These are phyloP conservation scores for Chrysochromulina parva DNA, from an alignment of 78 protist species.

Conservation along the genomic window DNA sequence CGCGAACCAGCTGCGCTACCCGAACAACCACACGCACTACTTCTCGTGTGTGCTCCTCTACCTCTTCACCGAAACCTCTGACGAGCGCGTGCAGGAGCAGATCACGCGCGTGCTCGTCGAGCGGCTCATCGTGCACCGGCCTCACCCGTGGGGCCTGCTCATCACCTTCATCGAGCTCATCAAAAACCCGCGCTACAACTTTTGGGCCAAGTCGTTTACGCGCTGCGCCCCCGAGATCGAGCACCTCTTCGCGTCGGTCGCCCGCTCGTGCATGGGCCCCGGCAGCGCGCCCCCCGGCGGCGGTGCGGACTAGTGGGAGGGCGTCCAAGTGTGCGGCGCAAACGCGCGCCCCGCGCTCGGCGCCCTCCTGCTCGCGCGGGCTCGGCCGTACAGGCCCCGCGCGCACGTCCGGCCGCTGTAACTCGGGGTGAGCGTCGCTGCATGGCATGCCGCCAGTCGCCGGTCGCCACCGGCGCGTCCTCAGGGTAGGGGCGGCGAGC, in stretches of 20 bases:
- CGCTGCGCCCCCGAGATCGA: conserved; percentile 89
- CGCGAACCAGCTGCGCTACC: conserved; percentile 96
- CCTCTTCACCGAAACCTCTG: conserved; percentile 76
- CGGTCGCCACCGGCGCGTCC: no score
- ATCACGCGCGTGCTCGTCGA: conserved; percentile 92
- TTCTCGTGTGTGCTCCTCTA: conserved; percentile 89
- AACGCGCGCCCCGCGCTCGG: no score
- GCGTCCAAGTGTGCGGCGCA: no score
- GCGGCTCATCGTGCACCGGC: conserved; percentile 91
- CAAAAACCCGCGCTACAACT: conserved; percentile 85
- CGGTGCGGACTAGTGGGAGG: no score
- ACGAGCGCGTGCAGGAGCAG: conserved; percentile 83
- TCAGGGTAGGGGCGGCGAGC: no score
- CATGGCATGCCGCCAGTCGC: no score
- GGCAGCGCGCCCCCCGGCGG: not conserved
- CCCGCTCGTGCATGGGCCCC: conserved; percentile 54
- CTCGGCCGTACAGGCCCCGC: no score
- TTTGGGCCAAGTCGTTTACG: conserved; percentile 84
- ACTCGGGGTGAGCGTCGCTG: no score
- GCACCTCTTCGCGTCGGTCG: conserved; percentile 88
- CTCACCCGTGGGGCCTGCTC: conserved; percentile 99
- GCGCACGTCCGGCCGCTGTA: no score
- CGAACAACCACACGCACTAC: conserved; percentile 96
- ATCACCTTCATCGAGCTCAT: conserved; percentile 95
- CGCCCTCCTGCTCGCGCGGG: no score